Evolutionary conservation across 2,329 filamentous ascomycete species (phyloP), one percentile per base, ranked within the genome.

Genomic region (Pezicula rhizophila): DNA sequence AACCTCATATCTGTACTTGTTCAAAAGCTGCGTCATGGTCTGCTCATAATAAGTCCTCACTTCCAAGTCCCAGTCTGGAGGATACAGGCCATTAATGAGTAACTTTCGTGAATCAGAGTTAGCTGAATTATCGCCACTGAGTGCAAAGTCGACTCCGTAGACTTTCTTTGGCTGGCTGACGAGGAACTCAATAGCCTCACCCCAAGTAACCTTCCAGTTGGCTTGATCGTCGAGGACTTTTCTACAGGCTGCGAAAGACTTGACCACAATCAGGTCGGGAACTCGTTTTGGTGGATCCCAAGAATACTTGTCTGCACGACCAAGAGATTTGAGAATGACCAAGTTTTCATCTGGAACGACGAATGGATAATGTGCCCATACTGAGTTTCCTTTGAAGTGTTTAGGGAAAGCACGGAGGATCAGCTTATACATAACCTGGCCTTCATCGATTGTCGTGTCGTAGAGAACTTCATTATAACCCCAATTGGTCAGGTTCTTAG

Each of bases 391-490:
- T 63, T 79, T 80, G 75, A 91, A 92, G 68, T 89, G 85, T 55
- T 86, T 77, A 1, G 89, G 89, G 73, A 95, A 89, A 0, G 87
- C 86, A 5, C 85, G 79, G 33, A 88, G 72, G 63, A 91, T 85
- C 33, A 95, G 76, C 71, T 93, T 95, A 73, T 91, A 90, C 67
- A 92, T 87, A 11, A 90, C 80, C 57, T 85, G 89, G 42, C 89
- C 89, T 62, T 93, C 84, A 66, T 93, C 87, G 55, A 92, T 68
- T 50, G 77, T 80, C 18, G 83, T 68, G 57, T 95, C 87, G 48
- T 84, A 88, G 17, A 86, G 76, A 3, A 79, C 85, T 62, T 89
- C 85, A 47, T 57, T 56, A 38, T 48, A 50, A 17, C 89, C 89
- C 88, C 88, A 95, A 68, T 89, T 90, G 1, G 89, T 95, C 10